phyloP scores from a whole-genome alignment of 176 grass and related monocot genomes.

The Bonia amplexicaulis region DNA sequence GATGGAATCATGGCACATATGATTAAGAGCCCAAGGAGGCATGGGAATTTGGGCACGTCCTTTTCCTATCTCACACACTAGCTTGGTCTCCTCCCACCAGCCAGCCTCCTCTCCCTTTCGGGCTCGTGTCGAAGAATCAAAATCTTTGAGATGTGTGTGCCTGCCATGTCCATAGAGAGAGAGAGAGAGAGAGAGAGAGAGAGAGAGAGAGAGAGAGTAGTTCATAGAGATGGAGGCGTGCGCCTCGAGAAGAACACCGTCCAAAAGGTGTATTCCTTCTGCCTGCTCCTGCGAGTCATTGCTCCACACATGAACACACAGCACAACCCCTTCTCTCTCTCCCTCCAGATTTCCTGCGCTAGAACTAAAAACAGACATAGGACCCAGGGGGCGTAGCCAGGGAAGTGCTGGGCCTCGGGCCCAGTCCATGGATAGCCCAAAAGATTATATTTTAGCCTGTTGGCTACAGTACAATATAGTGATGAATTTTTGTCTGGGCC shows the following conservation, averaged over 20 bases:
- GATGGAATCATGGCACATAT: constrained; percentile 50
- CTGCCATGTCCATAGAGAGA: background rate
- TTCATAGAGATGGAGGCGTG: constrained; percentile 67
- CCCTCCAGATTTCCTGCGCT: background rate
- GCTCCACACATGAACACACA: constrained; percentile 50
- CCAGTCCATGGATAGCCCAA: too few relatives aligned
- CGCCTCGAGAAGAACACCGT: constrained; percentile 87
- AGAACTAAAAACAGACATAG: background rate
- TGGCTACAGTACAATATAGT: too few relatives aligned
- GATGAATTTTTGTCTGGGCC: too few relatives aligned
- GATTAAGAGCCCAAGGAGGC: constrained; percentile 47
- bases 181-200: background rate
- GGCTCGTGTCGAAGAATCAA: background rate
- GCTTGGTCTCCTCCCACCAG: background rate
- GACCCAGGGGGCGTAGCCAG: too few relatives aligned
- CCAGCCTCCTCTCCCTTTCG: background rate
- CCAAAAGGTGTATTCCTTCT: constrained; percentile 19
- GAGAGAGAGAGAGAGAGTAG: background rate
- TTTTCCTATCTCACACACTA: background rate
- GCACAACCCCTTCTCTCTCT: background rate
- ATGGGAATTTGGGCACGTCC: constrained; percentile 32
- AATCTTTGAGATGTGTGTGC: background rate
- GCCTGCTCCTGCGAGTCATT: background rate
- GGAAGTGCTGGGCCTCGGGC: too few relatives aligned
- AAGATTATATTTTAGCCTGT: too few relatives aligned